A percentile compares a stretch with the other conserved stretches of the same genome.
These are phyloP conservation scores for Monilinia polystroma DNA, from an alignment of 2,329 filamentous ascomycete species.

Conservation along the genomic window DNA sequence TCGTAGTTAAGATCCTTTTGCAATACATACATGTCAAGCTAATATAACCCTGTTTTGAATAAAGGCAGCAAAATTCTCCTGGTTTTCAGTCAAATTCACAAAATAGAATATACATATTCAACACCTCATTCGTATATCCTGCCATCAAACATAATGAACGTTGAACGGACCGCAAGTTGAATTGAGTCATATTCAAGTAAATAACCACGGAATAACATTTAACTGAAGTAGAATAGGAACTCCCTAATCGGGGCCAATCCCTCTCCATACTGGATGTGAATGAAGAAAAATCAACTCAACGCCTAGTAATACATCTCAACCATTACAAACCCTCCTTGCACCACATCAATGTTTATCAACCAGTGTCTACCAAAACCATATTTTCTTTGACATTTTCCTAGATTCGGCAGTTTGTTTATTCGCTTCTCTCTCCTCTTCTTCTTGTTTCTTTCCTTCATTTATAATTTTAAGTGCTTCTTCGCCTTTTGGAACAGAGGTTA, in stretches of 20 bases:
- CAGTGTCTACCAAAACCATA: slow-evolving; percentile 32
- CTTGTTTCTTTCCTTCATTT: slow-evolving; percentile 35
- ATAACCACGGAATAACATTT: neutral
- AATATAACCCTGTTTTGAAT: neutral
- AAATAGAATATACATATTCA: neutral
- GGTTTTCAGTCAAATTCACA: neutral
- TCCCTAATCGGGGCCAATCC: neutral
- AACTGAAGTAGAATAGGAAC: neutral
- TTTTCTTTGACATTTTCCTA: slow-evolving; percentile 16
- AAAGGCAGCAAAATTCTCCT: neutral
- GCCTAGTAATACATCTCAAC: neutral
- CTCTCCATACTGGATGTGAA: neutral
- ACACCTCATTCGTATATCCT: neutral
- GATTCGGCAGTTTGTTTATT: slow-evolving; percentile 18
- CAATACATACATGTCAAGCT: too few species aligned
- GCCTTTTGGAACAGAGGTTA: slow-evolving; percentile 77
- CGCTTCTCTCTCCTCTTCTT: slow-evolving; percentile 11
- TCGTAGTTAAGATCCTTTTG: neutral
- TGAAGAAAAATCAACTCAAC: neutral
- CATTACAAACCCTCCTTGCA: neutral
- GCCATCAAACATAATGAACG: neutral
- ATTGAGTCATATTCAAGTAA: slow-evolving; percentile 1
- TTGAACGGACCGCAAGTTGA: neutral
- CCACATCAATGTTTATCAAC: neutral
- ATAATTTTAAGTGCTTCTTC: slow-evolving; percentile 66